Base-by-base conservation (phyloP, 768 basidiomycete species). In the Agaricus sinodeliciosus region DNA sequence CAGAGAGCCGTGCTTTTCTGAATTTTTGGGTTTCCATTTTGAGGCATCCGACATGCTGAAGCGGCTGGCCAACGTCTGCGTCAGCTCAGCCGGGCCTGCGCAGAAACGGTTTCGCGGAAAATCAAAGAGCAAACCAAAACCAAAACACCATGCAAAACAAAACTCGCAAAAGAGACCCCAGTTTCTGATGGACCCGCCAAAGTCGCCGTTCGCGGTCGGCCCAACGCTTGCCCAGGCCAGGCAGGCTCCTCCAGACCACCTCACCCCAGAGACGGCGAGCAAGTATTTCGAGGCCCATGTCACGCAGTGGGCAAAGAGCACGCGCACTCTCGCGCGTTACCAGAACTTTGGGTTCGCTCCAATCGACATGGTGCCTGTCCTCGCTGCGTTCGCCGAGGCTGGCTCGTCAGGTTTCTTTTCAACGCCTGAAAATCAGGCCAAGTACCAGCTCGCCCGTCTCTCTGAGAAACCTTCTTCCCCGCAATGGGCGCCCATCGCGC, bases 361-460 rank as follows among this genome's bases (percentile, higher is more conserved):
- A 6, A 3, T 13, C 7, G 49, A 35, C 27, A 50, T 43, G 13
- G 13, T 16, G 9, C 41, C 49, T 13, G 16, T 43, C 9, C 41
- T 50, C 3, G 40, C 16, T 9, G 49, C 34, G 2, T 50, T 42
- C 22, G 49, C 49, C 25, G 8, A 55, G 25, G 16, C 34, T 46
- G 46, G 43, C 9, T 11, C 7, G 4, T 15, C 26, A 6, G 47
- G 52, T 2, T 48, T 40, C 18, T 50, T 50, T 40, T 43, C 49
- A 0, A 35, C 49, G 6, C 28, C n/a, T 7, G 13, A 13, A 12
- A 50, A 50, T 16, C 49, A 43, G 13, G 27, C 39, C 4, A 47
- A 48, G 19, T 54, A 54, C 40, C 46, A 48, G 7, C 45, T 54
- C 15, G 13, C 39, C 4, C 52, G 46, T 1, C 18, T 48, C 27